Evolutionary conservation across 148 eudicot genomes (phyloP), one percentile per base, ranked within the genome.

Genomic region (Oxyria digyna): DNA sequence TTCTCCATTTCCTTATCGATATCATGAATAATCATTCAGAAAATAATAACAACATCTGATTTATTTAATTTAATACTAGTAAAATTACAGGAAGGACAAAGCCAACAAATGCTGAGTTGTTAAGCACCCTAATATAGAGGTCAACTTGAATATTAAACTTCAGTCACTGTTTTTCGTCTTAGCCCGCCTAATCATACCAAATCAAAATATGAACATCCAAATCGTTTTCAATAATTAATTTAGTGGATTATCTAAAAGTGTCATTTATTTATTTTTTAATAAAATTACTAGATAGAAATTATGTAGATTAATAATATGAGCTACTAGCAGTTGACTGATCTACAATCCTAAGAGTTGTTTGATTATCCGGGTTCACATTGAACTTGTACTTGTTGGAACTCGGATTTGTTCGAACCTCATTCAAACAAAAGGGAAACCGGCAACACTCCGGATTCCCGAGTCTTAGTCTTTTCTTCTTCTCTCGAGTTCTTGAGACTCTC

Each of bases 21-120:
- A 42, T 9, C n/a, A n/a, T n/a, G n/a, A n/a, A n/a, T n/a, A n/a
- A n/a, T n/a, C n/a, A n/a, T n/a, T n/a, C n/a, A n/a, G n/a, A n/a
- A n/a, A n/a, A n/a, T n/a, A n/a, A n/a, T n/a, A n/a, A n/a, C n/a
- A n/a, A n/a, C n/a, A n/a, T n/a, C n/a, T n/a, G n/a, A n/a, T n/a
- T n/a, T n/a, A n/a, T n/a, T n/a, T n/a, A n/a, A n/a, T n/a, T n/a
- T n/a, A n/a, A n/a, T n/a, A n/a, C n/a, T n/a, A n/a, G n/a, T n/a
- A n/a, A n/a, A n/a, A n/a, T n/a, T n/a, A n/a, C n/a, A 27, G 63
- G 32, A 26, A 33, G 26, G 63, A 55, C 63, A 55, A 54, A 27
- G 33, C 63, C 63, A 55, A 33, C 63, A 27, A 55, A 55, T 27
- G 63, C 35, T 55, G 32, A 55, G 63, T 55, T 55, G 63, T 55